Base-by-base conservation (phyloP, 2,329 filamentous ascomycete species). In the Beauveria medogensis region DNA sequence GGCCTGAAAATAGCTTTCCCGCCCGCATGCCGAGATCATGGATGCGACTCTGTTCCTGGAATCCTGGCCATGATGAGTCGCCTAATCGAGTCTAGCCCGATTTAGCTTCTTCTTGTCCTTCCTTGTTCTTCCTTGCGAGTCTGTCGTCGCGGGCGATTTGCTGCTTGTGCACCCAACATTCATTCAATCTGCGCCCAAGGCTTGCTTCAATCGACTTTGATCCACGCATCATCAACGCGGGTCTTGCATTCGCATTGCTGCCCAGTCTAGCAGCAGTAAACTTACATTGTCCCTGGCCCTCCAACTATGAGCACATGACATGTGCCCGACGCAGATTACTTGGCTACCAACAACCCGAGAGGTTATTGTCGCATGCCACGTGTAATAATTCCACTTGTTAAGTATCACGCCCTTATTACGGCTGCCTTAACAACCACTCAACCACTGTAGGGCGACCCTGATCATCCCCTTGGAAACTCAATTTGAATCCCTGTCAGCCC, bases 1-100 rank as follows among this genome's bases (percentile, higher is more conserved):
- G 14, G 43, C 41, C 55, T 51, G 50, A 58, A 58, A 58, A 50
- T 51, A 58, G 30, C 30, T 46, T 57, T 57, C 20, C 43, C 26
- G 34, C 24, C 34, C 30, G 34, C 41, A 28, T 58, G 34, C 46
- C 9, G 10, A 37, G 34, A 37, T 37, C 0, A 34, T 34, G 10
- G 30, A 37, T 37, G 12, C 12, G 5, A 55, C 55, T 50, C 55
- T 51, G 55, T 51, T 43, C 55, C 55, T 30, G 28, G 28, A 30
- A 30, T 30, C 8, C 28, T 58, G 22, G 24, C 34, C 3, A 24
- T 40, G 34, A 28, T 58, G 55, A 50, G 30, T 50, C 34, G 46
- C 34, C 34, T 16, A 16, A 37, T 37, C 12, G 34, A 37, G 34
- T 51, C 34, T 41, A 51, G 34, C 10, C 34, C 46, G 46, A 43